Base-by-base conservation (phyloP, 192 early-diverging fungal species). In the Lunasporangiospora selenospora region DNA sequence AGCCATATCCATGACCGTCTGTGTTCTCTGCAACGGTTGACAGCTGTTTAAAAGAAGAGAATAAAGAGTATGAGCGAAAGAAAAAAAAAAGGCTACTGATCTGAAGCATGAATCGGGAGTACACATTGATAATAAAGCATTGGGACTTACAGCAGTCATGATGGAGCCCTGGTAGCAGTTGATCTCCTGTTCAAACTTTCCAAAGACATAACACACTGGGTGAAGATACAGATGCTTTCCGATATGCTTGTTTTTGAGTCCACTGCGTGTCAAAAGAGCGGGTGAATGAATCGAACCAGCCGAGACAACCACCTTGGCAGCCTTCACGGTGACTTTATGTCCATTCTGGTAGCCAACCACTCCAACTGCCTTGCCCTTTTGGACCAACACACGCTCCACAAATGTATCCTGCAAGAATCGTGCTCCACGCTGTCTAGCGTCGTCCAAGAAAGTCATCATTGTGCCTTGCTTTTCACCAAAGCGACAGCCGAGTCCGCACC, bases 381-480 rank as follows among this genome's bases (percentile, higher is more conserved):
- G 38, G 50, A 85, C 75, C 19, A 88, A 47, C 6, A 93, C 78
- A 8, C 69, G 64, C 7, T 86, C 77, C 2, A 90, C 86, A 54
- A 78, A 78, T 34, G 79, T 71, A 13, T 83, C 65, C 15, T 88
- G 65, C 44, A 92, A 51, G 40, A 93, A 89, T 29, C 81, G 70
- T 2, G 84, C 83, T 36, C 87, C 89, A 51, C 80, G 26, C 9
- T 84, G 64, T 47, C 83, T 71, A 32, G 92, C 90, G 57, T 91
- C 89, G 26, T 71, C 55, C 56, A 93, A 84, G 78, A 80, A 93
- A 13, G 89, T 90, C 49, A 80, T 73, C 44, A 79, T 71, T 3
- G 87, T 76, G 8, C 85, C 79, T 62, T 91, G 89, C 64, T 93
- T 93, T 55, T 86, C 80, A 6, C 83, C 88, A 33, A 81, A 85